phyloP scores from a whole-genome alignment of 2,329 filamentous ascomycete genomes.

The Aureobasidium sp. region DNA sequence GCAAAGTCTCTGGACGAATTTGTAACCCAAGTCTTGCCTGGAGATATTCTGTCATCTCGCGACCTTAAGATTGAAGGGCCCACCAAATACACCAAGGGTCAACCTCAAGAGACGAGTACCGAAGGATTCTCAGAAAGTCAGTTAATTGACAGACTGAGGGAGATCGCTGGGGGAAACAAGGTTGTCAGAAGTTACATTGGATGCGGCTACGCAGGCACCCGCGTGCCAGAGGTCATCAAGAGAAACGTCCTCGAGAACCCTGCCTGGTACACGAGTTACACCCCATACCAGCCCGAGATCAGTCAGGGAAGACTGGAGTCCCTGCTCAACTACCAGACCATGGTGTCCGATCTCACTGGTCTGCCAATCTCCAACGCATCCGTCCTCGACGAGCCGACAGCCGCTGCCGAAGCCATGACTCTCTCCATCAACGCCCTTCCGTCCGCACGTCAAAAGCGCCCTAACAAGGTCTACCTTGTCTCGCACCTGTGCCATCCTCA shows the following conservation, averaged over 20 bases:
- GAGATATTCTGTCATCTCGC: slow-evolving; percentile 65
- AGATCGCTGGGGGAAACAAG: slow-evolving; percentile 55
- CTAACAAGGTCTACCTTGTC: slow-evolving; percentile 75
- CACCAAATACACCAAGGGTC: slow-evolving; percentile 34
- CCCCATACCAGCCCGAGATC: slow-evolving; percentile 94
- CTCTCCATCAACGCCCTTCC: slow-evolving; percentile 75
- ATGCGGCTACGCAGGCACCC: slow-evolving; percentile 80
- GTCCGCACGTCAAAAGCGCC: slow-evolving; percentile 61
- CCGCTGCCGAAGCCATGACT: slow-evolving; percentile 93
- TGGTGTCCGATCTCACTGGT: slow-evolving; percentile 81
- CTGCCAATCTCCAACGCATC: slow-evolving; percentile 87
- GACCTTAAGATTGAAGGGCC: slow-evolving; percentile 52
- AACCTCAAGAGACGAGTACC: slow-evolving; percentile 25
- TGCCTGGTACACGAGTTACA: slow-evolving; percentile 97
- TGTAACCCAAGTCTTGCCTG: slow-evolving; percentile 73
- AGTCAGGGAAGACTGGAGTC: slow-evolving; percentile 91
- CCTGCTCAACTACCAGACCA: slow-evolving; percentile 89
- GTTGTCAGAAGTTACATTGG: slow-evolving; percentile 68
- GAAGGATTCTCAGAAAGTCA: slow-evolving; percentile 54
- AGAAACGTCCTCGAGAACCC: slow-evolving; percentile 88
- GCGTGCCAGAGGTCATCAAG: slow-evolving; percentile 83
- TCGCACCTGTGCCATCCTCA: slow-evolving; percentile 77
- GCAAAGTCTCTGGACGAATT: slow-evolving; percentile 71
- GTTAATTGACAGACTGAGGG: slow-evolving; percentile 47
- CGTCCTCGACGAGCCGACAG: slow-evolving; percentile 83